Conservation (phyloP, 176 grass and related monocot genomes). For the Coix lacrymajobi region DNA sequence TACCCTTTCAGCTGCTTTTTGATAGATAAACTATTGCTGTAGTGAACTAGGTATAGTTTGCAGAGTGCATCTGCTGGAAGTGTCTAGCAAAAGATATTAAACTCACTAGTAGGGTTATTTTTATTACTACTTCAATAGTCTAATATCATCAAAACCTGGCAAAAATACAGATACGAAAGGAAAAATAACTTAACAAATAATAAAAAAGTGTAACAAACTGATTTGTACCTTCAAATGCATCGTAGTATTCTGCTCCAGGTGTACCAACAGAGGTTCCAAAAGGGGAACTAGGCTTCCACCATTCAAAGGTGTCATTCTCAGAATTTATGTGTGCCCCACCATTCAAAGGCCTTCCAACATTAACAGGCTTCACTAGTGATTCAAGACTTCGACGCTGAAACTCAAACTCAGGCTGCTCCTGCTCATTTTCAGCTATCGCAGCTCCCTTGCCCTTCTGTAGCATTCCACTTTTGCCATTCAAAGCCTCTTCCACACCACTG, state of each 20-base stretch:
- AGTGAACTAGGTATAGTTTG: neutral
- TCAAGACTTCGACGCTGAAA: conserved; percentile 27
- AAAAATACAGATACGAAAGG: neutral
- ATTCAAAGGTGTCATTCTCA: conserved; percentile 54
- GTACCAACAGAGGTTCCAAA: conserved; percentile 31
- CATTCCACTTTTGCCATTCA: neutral
- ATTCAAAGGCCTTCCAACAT: conserved; percentile 13
- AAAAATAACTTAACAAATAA: neutral
- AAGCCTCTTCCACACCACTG: neutral
- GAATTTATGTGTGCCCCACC: conserved; percentile 22
- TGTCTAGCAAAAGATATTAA: neutral
- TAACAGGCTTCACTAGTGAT: conserved; percentile 19
- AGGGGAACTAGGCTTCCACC: conserved; percentile 46
- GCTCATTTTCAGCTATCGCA: conserved; percentile 4
- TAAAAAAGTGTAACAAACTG: neutral
- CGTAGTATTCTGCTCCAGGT: conserved; percentile 67
- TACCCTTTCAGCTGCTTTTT: neutral
- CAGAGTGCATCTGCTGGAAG: neutral
- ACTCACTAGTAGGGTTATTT: neutral
- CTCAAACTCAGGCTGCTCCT: conserved; percentile 26
- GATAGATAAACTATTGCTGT: neutral
- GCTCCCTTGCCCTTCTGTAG: conserved; percentile 16
- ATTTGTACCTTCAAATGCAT: conserved; percentile 82
- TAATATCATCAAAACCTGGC: neutral
- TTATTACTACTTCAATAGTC: neutral